Conservation (phyloP, 768 basidiomycete genomes). For the Hypholoma fasciculare region DNA sequence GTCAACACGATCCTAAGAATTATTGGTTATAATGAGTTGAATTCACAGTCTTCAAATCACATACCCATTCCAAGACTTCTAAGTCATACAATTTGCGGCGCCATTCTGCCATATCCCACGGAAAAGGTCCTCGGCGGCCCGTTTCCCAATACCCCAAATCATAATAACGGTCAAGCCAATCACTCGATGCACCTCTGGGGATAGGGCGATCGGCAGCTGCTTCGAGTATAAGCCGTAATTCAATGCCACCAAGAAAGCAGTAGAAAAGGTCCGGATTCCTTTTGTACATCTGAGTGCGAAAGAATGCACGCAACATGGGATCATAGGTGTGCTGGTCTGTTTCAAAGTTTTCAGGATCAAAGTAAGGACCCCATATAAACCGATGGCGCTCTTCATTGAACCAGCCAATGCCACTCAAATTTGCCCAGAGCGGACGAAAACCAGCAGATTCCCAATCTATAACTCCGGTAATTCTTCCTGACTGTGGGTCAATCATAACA, state of each 20-base stretch:
- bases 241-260: conserved; percentile 16
- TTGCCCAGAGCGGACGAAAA: conserved; percentile 14
- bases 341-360: conserved; percentile 10
- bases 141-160: conserved; percentile 12
- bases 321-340: conserved; percentile 9
- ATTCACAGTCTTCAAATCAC: no score
- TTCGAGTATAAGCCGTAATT: conserved; percentile 16
- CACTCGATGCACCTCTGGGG: conserved; percentile 9
- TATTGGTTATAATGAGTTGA: no score
- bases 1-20: no score
- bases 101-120: conserved; percentile 15
- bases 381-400: conserved; percentile 11
- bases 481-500: conserved; percentile 17
- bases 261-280: conserved; percentile 13
- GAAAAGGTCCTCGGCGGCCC: conserved; percentile 10
- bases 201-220: conserved; percentile 14
- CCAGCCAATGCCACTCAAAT: conserved; percentile 11
- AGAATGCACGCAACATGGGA: conserved; percentile 15
- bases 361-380: conserved; percentile 7
- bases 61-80: background rate
- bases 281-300: conserved; percentile 14
- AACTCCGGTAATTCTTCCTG: conserved; percentile 16
- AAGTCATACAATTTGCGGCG: conserved; percentile 1
- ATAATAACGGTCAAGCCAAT: conserved; percentile 7
- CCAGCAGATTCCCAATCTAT: conserved; percentile 17